A percentile compares a stretch with the other conserved stretches of the same genome.
Conservation (phyloP, 768 basidiomycete genomes). For the Amanita brunnescens region DNA sequence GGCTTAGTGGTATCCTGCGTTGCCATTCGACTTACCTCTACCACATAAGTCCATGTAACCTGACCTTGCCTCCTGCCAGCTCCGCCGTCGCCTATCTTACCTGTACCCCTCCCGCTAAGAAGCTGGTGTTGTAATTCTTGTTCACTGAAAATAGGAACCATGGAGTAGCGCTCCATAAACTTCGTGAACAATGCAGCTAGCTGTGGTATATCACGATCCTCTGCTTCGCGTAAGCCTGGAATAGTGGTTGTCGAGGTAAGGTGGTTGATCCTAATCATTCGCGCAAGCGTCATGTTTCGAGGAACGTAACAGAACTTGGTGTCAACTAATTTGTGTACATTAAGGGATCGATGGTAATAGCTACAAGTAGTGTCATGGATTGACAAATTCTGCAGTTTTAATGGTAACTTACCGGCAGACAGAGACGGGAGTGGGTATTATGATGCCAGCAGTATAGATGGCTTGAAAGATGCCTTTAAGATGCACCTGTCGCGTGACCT, state of each 20-base stretch:
- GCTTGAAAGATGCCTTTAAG: conserved; percentile 91
- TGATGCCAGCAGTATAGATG: conserved; percentile 90
- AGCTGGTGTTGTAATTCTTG: conserved; percentile 86
- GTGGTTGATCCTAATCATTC: conserved; percentile 74
- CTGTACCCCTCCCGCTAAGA: conserved; percentile 71
- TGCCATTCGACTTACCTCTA: conserved; percentile 55
- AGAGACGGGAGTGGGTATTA: conserved; percentile 89
- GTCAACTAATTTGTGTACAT: conserved; percentile 87
- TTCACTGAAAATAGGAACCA: conserved; percentile 63
- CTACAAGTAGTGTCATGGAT: conserved; percentile 27
- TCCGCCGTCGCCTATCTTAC: conserved; percentile 40
- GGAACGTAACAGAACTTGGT: conserved; percentile 85
- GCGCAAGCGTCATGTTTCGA: conserved; percentile 81
- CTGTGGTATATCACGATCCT: conserved; percentile 62
- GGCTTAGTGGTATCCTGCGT: not conserved
- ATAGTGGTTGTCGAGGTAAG: conserved; percentile 41
- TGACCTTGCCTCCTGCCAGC: conserved; percentile 58
- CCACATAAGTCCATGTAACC: conserved; percentile 94
- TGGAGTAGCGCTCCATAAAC: conserved; percentile 82
- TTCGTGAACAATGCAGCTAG: conserved; percentile 63
- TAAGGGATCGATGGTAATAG: conserved; percentile 88
- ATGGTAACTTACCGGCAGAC: conserved; percentile 55
- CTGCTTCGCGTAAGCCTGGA: conserved; percentile 81
- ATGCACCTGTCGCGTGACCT: conserved; percentile 89
- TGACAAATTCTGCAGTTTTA: not conserved